Evolutionary conservation across 2,329 filamentous ascomycete genomes (phyloP).

Genomic region (Penicillium sclerotigenum): DNA sequence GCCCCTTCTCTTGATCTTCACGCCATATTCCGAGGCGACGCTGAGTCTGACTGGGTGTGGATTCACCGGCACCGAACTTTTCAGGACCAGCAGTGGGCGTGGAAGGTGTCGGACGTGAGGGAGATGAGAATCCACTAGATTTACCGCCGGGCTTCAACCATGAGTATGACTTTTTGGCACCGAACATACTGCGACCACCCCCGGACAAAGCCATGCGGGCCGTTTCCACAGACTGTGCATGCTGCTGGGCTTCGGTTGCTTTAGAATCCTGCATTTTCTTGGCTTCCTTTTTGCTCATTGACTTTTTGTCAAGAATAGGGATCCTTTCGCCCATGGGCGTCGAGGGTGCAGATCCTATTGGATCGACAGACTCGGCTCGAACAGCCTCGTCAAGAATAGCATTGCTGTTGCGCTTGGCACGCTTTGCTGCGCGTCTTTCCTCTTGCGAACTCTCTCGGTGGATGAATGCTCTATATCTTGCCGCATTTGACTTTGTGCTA

Average conservation of each 20-base stretch:
- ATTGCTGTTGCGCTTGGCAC: conserved; percentile 58
- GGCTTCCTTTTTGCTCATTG: conserved; percentile 82
- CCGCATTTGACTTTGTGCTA: conserved; percentile 45
- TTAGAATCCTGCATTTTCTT: conserved; percentile 71
- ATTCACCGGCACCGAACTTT: conserved; percentile 28
- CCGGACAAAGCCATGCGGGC: conserved; percentile 63
- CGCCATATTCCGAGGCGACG: conserved; percentile 67
- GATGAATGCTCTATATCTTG: conserved; percentile 60
- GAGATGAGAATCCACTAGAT: conserved; percentile 39
- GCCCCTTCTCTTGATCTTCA: conserved; percentile 73
- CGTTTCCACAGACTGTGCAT: conserved; percentile 78
- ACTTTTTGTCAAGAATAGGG: conserved; percentile 62
- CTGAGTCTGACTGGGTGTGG: conserved; percentile 48
- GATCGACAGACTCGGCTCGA: conserved; percentile 56
- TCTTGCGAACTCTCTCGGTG: conserved; percentile 68
- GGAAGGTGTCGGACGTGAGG: conserved; percentile 32
- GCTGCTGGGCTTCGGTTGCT: conserved; percentile 72
- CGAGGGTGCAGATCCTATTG: conserved; percentile 60
- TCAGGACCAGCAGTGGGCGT: conserved; percentile 32
- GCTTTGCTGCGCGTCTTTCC: conserved; percentile 66
- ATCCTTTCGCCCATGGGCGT: conserved; percentile 48
- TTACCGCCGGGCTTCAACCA: conserved; percentile 44
- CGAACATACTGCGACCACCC: conserved; percentile 45
- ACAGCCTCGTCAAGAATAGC: conserved; percentile 53
- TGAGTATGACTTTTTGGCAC: conserved; percentile 48